Conservation (phyloP, 202 grass and related monocot genomes). For the Zizania palustris region DNA sequence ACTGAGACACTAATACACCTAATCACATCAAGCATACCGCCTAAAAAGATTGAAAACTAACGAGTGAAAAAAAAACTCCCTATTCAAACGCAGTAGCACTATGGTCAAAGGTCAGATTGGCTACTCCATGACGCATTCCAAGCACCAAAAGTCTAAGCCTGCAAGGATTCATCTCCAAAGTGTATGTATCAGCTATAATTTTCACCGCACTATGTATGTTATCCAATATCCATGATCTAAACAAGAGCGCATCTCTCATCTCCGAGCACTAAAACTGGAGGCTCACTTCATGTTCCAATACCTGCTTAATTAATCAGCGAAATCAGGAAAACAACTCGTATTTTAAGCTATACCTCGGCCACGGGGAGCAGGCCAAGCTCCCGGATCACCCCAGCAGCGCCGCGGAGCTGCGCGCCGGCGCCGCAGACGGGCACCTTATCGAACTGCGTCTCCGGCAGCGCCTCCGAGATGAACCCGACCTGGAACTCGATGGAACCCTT, state of each 20-base stretch:
- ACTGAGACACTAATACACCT: not conserved
- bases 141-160: not conserved
- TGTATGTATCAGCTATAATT: not conserved
- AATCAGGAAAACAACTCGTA: not conserved
- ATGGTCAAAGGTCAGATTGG: no score
- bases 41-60: not conserved
- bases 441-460: conserved; percentile 49
- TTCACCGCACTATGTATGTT: not conserved
- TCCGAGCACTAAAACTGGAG: not conserved
- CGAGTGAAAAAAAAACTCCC: not conserved
- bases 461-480: conserved; percentile 64
- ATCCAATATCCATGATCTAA: not conserved
- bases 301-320: not conserved
- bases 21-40: not conserved
- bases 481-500: conserved; percentile 67
- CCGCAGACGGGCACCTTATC: conserved; percentile 59
- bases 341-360: conserved; percentile 35
- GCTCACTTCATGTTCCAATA: not conserved
- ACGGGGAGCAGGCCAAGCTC: conserved; percentile 62
- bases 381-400: conserved; percentile 53
- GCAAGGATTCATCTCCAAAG: not conserved
- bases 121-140: no score
- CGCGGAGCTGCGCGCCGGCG: conserved; percentile 47
- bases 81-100: not conserved
- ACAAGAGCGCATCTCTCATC: not conserved